These are phyloP conservation scores for Amaranthus tricolor DNA, from an alignment of 179 eudicot species.

Conservation along the genomic window DNA sequence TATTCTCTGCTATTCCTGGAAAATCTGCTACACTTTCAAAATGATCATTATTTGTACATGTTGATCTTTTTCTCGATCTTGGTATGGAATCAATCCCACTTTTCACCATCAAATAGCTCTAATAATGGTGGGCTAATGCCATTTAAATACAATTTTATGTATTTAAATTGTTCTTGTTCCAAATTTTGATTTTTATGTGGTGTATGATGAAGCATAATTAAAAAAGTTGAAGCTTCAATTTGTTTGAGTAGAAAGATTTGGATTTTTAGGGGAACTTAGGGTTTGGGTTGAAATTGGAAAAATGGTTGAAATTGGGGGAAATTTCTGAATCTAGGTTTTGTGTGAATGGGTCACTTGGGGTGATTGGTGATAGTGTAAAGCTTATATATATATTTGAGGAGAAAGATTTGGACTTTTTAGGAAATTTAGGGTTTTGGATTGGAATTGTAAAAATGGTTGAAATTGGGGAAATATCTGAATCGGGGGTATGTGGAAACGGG, in stretches of 20 bases:
- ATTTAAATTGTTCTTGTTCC: not conserved
- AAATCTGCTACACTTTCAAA: not conserved
- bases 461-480: conserved; percentile 50
- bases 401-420: conserved; percentile 8
- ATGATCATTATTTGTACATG: not conserved
- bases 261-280: conserved; percentile 6
- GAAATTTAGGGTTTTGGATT: conserved; percentile 15
- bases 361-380: conserved; percentile 37
- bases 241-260: conserved; percentile 15
- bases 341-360: conserved; percentile 32
- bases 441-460: conserved; percentile 32
- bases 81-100: not conserved
- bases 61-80: conserved; percentile 3
- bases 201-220: conserved; percentile 6
- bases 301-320: conserved; percentile 55
- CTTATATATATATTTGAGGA: conserved; percentile 18
- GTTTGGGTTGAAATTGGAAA: conserved; percentile 2
- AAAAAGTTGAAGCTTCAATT: not conserved
- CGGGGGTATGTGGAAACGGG: conserved; percentile 32
- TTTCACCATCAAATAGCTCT: not conserved
- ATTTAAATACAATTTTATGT: not conserved
- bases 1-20: not conserved
- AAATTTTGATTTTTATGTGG: not conserved
- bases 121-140: not conserved
- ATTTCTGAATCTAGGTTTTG: conserved; percentile 38